phyloP scores from a whole-genome alignment of 78 protist genomes.

The Speleostelium caveatum region DNA sequence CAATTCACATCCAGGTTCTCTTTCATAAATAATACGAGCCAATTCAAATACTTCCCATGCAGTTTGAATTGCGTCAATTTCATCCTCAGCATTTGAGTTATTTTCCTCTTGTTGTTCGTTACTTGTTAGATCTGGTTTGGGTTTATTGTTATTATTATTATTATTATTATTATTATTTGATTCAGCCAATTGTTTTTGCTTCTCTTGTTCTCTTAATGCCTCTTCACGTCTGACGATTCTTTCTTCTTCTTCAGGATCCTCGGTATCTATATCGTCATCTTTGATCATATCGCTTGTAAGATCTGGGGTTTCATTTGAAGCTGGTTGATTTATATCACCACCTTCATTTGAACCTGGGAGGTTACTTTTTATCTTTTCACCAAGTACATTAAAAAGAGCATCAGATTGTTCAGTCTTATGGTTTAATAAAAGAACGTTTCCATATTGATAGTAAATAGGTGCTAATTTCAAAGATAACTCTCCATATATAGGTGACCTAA shows the following conservation, averaged over 20 bases:
- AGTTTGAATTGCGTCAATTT: slow-evolving; percentile 6
- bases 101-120: slow-evolving; percentile 1
- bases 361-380: not conserved
- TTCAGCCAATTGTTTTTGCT: not conserved
- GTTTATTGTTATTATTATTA: not conserved
- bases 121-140: not conserved
- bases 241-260: not conserved
- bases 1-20: not conserved
- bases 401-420: slow-evolving; percentile 48
- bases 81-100: no score
- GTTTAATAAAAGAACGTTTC: slow-evolving; percentile 17
- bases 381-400: slow-evolving; percentile 14
- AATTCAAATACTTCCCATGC: slow-evolving; percentile 50
- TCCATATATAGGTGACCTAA: slow-evolving; percentile 38
- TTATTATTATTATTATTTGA: no score
- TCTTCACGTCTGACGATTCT: not conserved
- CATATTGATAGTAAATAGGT: slow-evolving; percentile 58
- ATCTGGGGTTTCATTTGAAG: not conserved
- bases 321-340: not conserved
- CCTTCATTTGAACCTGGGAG: not conserved
- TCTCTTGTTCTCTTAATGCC: not conserved
- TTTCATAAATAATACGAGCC: slow-evolving; percentile 65
- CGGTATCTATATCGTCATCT: not conserved
- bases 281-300: not conserved
- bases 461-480: slow-evolving; percentile 35